Evolutionary conservation across 2,329 filamentous ascomycete genomes (phyloP).

Genomic region (Microcyclosporella mali): DNA sequence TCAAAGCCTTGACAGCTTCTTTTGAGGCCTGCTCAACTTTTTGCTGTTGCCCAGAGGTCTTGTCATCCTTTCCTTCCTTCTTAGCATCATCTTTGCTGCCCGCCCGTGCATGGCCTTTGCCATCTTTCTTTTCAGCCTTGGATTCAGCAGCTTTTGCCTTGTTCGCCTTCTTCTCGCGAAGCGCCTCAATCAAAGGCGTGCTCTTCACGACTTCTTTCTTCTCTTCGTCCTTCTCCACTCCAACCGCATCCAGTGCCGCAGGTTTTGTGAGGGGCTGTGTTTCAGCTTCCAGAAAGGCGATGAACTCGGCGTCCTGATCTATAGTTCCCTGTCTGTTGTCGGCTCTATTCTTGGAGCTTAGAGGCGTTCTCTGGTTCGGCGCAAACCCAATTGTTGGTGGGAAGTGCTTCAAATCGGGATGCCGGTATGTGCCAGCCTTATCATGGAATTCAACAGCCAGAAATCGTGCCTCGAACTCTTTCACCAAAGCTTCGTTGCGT

Average conservation of each 20-base stretch:
- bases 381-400: conserved; percentile 77
- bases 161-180: conserved; percentile 58
- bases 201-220: conserved; percentile 62
- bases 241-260: conserved; percentile 44
- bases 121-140: conserved; percentile 32
- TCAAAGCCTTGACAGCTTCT: conserved; percentile 55
- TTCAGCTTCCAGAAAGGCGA: conserved; percentile 80
- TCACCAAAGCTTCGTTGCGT: conserved; percentile 61
- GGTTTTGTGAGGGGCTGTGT: conserved; percentile 65
- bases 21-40: conserved; percentile 29
- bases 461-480: conserved; percentile 63
- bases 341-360: conserved; percentile 61
- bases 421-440: conserved; percentile 67
- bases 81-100: conserved; percentile 30
- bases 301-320: conserved; percentile 93
- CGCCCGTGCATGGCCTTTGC: conserved; percentile 28
- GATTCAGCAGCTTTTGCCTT: conserved; percentile 25
- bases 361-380: conserved; percentile 73
- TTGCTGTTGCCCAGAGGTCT: conserved; percentile 30
- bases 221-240: conserved; percentile 41
- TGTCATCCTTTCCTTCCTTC: conserved; percentile 30
- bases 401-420: conserved; percentile 61
- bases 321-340: conserved; percentile 91
- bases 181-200: conserved; percentile 82
- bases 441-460: conserved; percentile 69